These are phyloP conservation scores for Puccinia horiana DNA, from an alignment of 1,284 basidiomycete species.

Conservation along the genomic window DNA sequence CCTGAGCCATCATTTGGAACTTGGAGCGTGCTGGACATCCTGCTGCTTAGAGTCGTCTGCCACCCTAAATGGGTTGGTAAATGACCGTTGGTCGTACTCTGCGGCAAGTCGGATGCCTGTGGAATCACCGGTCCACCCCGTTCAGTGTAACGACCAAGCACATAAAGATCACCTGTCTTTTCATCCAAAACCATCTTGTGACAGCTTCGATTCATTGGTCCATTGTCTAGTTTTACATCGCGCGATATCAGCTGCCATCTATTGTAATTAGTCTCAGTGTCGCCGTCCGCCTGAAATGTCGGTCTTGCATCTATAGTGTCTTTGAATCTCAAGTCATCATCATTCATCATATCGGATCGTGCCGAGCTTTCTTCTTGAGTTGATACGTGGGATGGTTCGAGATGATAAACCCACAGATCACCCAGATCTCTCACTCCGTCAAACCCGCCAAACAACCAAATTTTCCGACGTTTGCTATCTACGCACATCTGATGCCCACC, in stretches of 20 bases:
- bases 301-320: not conserved
- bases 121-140: not conserved
- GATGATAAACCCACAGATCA: conserved; percentile 74
- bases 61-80: not conserved
- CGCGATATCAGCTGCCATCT: conserved; percentile 69
- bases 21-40: not conserved
- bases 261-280: conserved; percentile 63
- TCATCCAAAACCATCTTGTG: conserved; percentile 80
- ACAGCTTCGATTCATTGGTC: conserved; percentile 72
- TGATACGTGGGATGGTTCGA: conserved; percentile 12
- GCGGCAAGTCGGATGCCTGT: not conserved
- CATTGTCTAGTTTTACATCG: conserved; percentile 65
- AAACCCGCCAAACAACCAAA: conserved; percentile 80
- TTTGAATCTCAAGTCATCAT: not conserved
- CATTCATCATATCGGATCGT: not conserved
- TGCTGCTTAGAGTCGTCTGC: not conserved
- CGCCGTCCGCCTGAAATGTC: not conserved
- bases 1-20: not conserved
- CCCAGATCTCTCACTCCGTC: conserved; percentile 69
- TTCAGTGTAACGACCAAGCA: conserved; percentile 60
- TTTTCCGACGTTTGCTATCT: conserved; percentile 67
- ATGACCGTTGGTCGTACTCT: conserved; percentile 3
- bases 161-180: conserved; percentile 70
- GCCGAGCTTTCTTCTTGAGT: not conserved
- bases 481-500: conserved; percentile 82